phyloP scores from a whole-genome alignment of 768 basidiomycete genomes.

The Vararia minispora region DNA sequence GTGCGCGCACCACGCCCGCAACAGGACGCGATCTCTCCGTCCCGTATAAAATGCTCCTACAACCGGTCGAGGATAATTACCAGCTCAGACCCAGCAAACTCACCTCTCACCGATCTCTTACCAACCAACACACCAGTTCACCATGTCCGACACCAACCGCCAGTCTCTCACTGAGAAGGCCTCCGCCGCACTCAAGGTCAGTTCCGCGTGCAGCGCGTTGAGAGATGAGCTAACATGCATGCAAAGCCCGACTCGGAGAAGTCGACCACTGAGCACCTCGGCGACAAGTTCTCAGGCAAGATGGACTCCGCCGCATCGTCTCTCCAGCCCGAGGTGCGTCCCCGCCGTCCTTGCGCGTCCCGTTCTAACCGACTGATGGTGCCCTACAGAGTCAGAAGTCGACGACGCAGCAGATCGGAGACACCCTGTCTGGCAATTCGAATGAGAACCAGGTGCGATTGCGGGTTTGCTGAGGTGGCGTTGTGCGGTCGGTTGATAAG shows the following conservation, averaged over 20 bases:
- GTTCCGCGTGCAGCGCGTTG: not conserved
- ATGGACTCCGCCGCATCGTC: conserved; percentile 21
- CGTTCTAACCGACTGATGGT: not conserved
- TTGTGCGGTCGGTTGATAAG: too few species aligned
- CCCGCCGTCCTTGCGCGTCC: not conserved
- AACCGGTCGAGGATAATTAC: too few species aligned
- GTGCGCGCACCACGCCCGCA: too few species aligned
- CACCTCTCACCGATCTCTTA: not conserved
- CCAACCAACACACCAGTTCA: conserved; percentile 3
- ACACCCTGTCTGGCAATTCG: conserved; percentile 22
- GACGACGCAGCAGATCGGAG: conserved; percentile 23
- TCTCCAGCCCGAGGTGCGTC: conserved; percentile 18
- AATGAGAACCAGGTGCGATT: conserved; percentile 18
- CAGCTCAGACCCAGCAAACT: not conserved
- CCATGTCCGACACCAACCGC: conserved; percentile 25
- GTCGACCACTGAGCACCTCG: conserved; percentile 26
- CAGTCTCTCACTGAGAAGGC: conserved; percentile 26
- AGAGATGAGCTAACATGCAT: not conserved
- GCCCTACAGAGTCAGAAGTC: conserved; percentile 23
- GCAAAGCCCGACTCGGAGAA: conserved; percentile 26
- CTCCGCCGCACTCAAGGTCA: conserved; percentile 22
- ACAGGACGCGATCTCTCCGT: too few species aligned
- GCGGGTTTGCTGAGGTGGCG: too few species aligned
- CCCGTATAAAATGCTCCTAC: too few species aligned
- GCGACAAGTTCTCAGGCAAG: conserved; percentile 25